phyloP scores from a whole-genome alignment of 805 yeast genomes.

The Hagleromyces aurorensis region DNA sequence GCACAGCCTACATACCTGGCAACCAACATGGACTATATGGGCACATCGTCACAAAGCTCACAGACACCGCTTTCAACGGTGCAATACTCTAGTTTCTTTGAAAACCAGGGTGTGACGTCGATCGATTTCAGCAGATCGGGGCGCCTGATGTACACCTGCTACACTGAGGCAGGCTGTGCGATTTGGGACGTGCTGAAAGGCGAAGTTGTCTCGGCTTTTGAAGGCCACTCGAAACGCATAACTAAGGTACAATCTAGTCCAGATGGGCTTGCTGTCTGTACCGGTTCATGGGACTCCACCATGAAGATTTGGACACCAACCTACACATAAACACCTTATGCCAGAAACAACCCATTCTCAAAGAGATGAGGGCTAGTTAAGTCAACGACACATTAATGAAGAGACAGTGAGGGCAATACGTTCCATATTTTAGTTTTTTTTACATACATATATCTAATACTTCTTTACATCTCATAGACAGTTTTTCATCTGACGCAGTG shows the following conservation, averaged over 20 bases:
- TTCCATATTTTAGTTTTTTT: no score
- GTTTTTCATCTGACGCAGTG: no score
- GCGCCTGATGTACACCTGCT: conserved; percentile 63
- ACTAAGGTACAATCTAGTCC: conserved; percentile 58
- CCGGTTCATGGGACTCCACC: conserved; percentile 77
- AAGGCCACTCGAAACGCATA: conserved; percentile 56
- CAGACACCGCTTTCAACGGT: conserved; percentile 5
- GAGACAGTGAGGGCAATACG: no score
- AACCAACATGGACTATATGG: conserved; percentile 20
- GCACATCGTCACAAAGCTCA: conserved; percentile 18
- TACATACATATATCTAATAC: no score
- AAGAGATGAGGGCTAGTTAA: no score
- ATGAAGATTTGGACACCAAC: conserved; percentile 56
- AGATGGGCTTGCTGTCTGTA: conserved; percentile 69
- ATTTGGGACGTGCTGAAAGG: conserved; percentile 71
- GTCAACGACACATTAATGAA: no score
- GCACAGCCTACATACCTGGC: conserved; percentile 13
- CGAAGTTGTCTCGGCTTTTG: conserved; percentile 55
- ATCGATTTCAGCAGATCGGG: conserved; percentile 71
- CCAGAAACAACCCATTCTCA: no score
- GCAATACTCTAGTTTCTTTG: conserved; percentile 31
- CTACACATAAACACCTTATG: conserved; percentile 11
- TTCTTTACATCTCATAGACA: no score
- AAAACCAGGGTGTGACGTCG: conserved; percentile 63
- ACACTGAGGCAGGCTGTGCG: conserved; percentile 65